Percentiles rank a stretch among this genome's conserved stretches.
Conservation (phyloP, 2,329 filamentous ascomycete species). For the Magnaporthiopsis incrustans region DNA sequence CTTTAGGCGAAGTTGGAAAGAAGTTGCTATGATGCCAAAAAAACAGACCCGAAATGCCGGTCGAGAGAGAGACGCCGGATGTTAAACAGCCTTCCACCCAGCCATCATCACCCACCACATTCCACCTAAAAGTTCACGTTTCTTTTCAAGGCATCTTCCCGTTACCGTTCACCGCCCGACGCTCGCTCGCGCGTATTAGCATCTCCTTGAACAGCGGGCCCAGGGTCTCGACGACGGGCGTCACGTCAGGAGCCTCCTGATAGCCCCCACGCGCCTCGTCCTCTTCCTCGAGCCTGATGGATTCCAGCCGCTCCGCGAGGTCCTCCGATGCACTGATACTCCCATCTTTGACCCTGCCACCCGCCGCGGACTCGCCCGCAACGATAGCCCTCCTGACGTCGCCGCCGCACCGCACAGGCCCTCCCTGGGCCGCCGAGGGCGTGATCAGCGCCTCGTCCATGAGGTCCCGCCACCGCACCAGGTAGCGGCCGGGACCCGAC, state of each 20-base stretch:
- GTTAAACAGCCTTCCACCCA: neutral
- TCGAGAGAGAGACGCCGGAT: neutral
- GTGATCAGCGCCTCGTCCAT: constrained; percentile 64
- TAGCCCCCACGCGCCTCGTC: constrained; percentile 21
- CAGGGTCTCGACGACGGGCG: constrained; percentile 31
- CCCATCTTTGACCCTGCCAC: constrained; percentile 18
- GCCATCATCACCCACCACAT: neutral
- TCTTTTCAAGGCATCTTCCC: neutral
- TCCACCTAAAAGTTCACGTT: neutral
- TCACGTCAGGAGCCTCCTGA: constrained; percentile 32
- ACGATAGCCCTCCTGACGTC: constrained; percentile 33
- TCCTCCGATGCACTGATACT: constrained; percentile 13
- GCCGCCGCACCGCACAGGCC: constrained; percentile 43
- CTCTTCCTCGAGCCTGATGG: constrained; percentile 9
- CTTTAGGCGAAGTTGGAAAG: no score
- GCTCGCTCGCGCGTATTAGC: neutral
- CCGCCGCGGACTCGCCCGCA: constrained; percentile 26
- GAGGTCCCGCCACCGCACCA: constrained; percentile 63
- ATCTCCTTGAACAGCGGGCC: constrained; percentile 26
- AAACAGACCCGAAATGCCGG: neutral
- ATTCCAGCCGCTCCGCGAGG: neutral
- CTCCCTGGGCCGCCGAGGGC: constrained; percentile 40
- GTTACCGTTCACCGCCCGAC: neutral
- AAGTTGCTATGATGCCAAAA: no score
- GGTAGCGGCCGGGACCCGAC: constrained; percentile 63